Base-by-base conservation (phyloP, 495 filamentous ascomycete species). In the Aspergillus leporis region DNA sequence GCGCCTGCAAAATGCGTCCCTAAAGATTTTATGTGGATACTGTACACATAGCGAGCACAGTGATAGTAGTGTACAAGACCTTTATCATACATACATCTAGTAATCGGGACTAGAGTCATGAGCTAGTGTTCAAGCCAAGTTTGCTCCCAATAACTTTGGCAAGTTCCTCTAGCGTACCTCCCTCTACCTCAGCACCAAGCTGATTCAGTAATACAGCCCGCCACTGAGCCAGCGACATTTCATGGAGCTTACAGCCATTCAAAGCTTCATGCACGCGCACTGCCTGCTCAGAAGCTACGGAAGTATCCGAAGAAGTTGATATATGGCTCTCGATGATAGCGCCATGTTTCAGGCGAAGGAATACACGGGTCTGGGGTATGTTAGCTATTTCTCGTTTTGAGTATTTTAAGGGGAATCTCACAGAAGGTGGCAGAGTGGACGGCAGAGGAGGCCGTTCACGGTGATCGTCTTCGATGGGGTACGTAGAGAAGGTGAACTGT, bases 401-500 rank as follows among this genome's bases (percentile, higher is more conserved):
- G 32, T 5, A 13, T 12, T 9, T 25, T 14, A 7, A 8, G 55
- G 23, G 50, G 28, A 10, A 34, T 43, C 18, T 32, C 76, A 79
- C 76, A 55, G 70, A 70, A 43, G 66, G 53, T 22, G 75, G 76
- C 8, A 80, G 63, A n/a, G 69, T 71, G 8, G 69, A 40, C 8
- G 78, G 80, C 43, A 82, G 55, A 8, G 73, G 64, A 14, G 82
- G 79, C 48, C 84, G 71, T 49, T 76, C 75, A 12, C 83, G 76
- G 16, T 77, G 76, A 61, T 88, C 85, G 0, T 82, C 81, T 43
- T 81, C 77, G 12, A 75, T 82, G 4, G 71, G 64, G 60, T 80
- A 76, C 19, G 81, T 85, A 7, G 83, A 85, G 48, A 96, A 87
- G 23, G 83, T 88, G 68, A 97, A 96, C 64, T 87, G 84, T 0